Conservation (phyloP, 495 filamentous ascomycete species). For the Penicillium steckii region DNA sequence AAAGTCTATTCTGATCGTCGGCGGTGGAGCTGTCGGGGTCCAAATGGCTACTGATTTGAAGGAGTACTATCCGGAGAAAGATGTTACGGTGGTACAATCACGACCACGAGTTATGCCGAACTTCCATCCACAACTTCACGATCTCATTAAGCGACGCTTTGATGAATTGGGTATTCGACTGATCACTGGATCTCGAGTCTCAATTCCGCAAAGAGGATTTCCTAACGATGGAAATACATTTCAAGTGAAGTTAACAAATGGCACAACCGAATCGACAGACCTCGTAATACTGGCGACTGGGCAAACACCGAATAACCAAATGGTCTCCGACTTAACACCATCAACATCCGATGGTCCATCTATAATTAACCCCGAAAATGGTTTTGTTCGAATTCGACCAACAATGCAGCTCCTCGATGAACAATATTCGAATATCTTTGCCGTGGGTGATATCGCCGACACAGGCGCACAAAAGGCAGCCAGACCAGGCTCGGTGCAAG, state of each 20-base stretch:
- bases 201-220: slow-evolving; percentile 27
- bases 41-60: slow-evolving; percentile 62
- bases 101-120: slow-evolving; percentile 49
- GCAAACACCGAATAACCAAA: slow-evolving; percentile 54
- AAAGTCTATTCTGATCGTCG: slow-evolving; percentile 53
- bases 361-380: slow-evolving; percentile 47
- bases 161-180: slow-evolving; percentile 38
- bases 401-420: slow-evolving; percentile 56
- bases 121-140: slow-evolving; percentile 51
- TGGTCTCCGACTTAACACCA: slow-evolving; percentile 43
- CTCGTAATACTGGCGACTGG: slow-evolving; percentile 55
- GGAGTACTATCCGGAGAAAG: slow-evolving; percentile 55
- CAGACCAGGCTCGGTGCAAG: slow-evolving; percentile 51
- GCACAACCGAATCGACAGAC: slow-evolving; percentile 30
- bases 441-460: slow-evolving; percentile 61
- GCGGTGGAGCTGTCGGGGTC: slow-evolving; percentile 61
- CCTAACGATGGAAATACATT: slow-evolving; percentile 27
- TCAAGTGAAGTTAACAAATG: slow-evolving; percentile 34
- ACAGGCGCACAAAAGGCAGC: slow-evolving; percentile 56
- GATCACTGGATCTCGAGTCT: slow-evolving; percentile 36
- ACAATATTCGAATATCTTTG: slow-evolving; percentile 52
- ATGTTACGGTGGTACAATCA: slow-evolving; percentile 58
- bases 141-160: slow-evolving; percentile 41
- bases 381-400: slow-evolving; percentile 50
- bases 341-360: slow-evolving; percentile 19